Base-by-base conservation (phyloP, 2,329 filamentous ascomycete genomes). In the Dothistroma pini region DNA sequence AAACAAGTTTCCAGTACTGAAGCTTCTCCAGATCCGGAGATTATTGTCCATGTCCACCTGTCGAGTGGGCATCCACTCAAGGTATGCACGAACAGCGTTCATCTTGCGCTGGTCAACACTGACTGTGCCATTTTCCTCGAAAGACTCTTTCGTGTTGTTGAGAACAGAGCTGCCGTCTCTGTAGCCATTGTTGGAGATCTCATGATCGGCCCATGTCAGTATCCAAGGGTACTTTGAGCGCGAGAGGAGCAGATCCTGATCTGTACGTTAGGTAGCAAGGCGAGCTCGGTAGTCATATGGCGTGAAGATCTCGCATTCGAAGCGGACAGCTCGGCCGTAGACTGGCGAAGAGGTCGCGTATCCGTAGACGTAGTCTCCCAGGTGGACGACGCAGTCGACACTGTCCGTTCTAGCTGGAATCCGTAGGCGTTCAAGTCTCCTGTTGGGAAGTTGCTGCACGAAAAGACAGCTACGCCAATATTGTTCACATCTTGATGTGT, bases 361-460 rank as follows among this genome's bases (percentile, higher is more conserved):
- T 58, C 79, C 77, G 66, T 78, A 79, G 54, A 78, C 77, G 66
- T 78, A 79, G 62, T 79, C 77, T 10, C 77, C 77, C 6, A 78
- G 72, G 56, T 65, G 68, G 29, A 71, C 59, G 12, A 79, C 74
- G 51, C 76, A 78, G 58, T 78, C 77, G 5, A 78, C 75, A 11
- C 73, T 74, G 56, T 78, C 69, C 58, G 68, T 70, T 25, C 68
- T 59, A 11, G 68, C 67, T 16, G 63, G 60, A 44, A 68, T 9
- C 70, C 70, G 38, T 70, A 71, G 2, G 69, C 66, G 51, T 71
- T 70, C 63, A 71, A 70, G 57, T 62, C 69, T 21, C 68, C 68
- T 11, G 52, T 61, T 1, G 68, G 69, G 49, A 67, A 70, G 61
- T 69, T 70, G 14, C 64, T 64, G 64, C 69, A 70, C 11, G 64